phyloP scores from a whole-genome alignment of 306 rosid genomes.

The Medicago arabica region DNA sequence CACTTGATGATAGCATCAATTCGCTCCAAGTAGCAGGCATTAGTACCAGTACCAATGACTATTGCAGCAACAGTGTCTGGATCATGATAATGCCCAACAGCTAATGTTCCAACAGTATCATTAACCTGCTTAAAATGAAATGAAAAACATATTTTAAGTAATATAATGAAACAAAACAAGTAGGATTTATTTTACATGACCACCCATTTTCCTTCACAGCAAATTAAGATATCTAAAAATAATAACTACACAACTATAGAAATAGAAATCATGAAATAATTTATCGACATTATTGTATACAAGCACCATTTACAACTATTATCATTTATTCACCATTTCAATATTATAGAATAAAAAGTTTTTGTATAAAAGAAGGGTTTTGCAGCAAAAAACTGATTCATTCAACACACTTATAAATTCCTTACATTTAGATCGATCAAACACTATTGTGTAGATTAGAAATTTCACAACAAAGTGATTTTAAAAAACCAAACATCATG shows the following conservation, averaged over 20 bases:
- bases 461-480: not conserved
- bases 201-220: not conserved
- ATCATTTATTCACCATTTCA: slow-evolving; percentile 2
- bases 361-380: not conserved
- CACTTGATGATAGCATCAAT: slow-evolving; percentile 87
- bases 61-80: slow-evolving; percentile 90
- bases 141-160: slow-evolving; percentile 15
- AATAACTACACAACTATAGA: not conserved
- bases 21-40: slow-evolving; percentile 92
- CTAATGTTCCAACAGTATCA: slow-evolving; percentile 92
- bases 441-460: not conserved
- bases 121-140: slow-evolving; percentile 65
- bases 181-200: slow-evolving; percentile 7
- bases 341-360: not conserved
- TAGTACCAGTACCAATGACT: slow-evolving; percentile 89
- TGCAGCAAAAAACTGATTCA: not conserved
- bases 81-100: slow-evolving; percentile 88
- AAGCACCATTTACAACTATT: not conserved
- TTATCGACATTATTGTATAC: not conserved
- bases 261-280: not conserved
- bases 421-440: slow-evolving; percentile 4
- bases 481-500: not conserved
- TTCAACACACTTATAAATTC: not conserved
- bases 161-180: slow-evolving; percentile 27
- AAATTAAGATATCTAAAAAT: slow-evolving; percentile 5